These are phyloP conservation scores for Davidsoniella eucalypti DNA, from an alignment of 2,329 filamentous ascomycete genomes.

Conservation along the genomic window DNA sequence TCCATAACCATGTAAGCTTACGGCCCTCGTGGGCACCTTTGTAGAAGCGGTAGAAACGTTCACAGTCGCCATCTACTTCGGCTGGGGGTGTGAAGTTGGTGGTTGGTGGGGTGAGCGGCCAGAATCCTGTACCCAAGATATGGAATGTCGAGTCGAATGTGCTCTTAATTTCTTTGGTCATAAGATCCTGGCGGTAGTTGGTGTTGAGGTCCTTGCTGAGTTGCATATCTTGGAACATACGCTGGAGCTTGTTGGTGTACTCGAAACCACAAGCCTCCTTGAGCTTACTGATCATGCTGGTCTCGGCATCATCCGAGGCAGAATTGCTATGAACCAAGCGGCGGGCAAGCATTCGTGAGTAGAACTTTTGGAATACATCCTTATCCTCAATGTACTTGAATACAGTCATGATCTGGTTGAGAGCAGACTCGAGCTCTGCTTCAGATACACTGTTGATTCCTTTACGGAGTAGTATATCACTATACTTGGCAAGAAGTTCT, in stretches of 20 bases:
- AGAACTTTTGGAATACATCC: conserved; percentile 99
- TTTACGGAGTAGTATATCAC: conserved; percentile 83
- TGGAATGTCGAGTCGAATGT: conserved; percentile 75
- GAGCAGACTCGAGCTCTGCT: conserved; percentile 73
- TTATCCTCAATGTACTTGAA: conserved; percentile 99
- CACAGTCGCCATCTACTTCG: conserved; percentile 72
- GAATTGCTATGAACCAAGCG: conserved; percentile 90
- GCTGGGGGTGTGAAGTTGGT: conserved; percentile 79
- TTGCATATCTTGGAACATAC: conserved; percentile 99
- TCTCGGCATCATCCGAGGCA: conserved; percentile 92
- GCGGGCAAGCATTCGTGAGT: conserved; percentile 89
- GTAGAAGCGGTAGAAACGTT: conserved; percentile 83
- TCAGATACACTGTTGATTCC: conserved; percentile 86
- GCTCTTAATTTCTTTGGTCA: conserved; percentile 38
- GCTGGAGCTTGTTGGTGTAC: conserved; percentile 97
- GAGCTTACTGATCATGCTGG: conserved; percentile 97
- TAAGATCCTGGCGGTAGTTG: conserved; percentile 64
- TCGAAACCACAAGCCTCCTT: conserved; percentile 98
- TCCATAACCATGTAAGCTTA: conserved; percentile 96
- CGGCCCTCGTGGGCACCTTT: conserved; percentile 91
- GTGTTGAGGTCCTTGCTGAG: conserved; percentile 94
- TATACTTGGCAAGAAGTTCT: conserved; percentile 87
- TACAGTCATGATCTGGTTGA: conserved; percentile 93
- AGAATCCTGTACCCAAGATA: conserved; percentile 90
- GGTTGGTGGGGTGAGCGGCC: conserved; percentile 75